Base-by-base conservation (phyloP, 352 stramenopile species). In the Aphanomyces invadans region DNA sequence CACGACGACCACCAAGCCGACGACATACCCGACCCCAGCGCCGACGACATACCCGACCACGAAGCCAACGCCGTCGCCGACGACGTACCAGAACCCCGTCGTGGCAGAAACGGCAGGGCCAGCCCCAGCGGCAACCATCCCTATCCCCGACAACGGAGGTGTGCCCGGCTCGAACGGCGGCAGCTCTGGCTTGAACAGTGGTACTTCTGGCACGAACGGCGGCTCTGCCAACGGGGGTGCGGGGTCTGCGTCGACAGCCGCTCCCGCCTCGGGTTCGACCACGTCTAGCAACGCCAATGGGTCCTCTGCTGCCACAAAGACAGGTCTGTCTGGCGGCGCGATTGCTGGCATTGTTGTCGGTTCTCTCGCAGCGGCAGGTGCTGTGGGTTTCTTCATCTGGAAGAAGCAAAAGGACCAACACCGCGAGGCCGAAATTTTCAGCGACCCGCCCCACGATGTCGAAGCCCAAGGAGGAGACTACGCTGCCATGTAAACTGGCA, bases 351-450 rank as follows among this genome's bases (percentile, higher is more conserved):
- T 67, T n/a, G 15, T 17, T n/a, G 53, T 67, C n/a, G 60, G 60
- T 23, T 17, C 29, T 11, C 17, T 49, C 7, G 60, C 60, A 5
- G 33, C 25, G 25, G 60, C 60, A 9, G 60, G 60, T 25, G 60
- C 60, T 1, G 60, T 67, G 17, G 60, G 60, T n/a, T 67, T 67
- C 21, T 67, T 67, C 49, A 56, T 67, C 32, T 67, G 60, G 60
- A 67, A 67, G 60, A 67, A 67, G 45, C 25, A 56, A 31, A 67
- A 67, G 60, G 60, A 67, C 31, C 60, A 67, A 46, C 29, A 19
- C 31, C 45, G 60, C 32, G 60, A 67, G 57, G 33, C 52, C 52
- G 60, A 67, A 51, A 67, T 67, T 42, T 67, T 67, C 46, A 49
- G 60, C 32, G 60, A 67, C 36, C 33, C 60, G 21, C 60, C 52